Conservation (phyloP, 257 asterid genomes). For the Solanum raphanifolium region DNA sequence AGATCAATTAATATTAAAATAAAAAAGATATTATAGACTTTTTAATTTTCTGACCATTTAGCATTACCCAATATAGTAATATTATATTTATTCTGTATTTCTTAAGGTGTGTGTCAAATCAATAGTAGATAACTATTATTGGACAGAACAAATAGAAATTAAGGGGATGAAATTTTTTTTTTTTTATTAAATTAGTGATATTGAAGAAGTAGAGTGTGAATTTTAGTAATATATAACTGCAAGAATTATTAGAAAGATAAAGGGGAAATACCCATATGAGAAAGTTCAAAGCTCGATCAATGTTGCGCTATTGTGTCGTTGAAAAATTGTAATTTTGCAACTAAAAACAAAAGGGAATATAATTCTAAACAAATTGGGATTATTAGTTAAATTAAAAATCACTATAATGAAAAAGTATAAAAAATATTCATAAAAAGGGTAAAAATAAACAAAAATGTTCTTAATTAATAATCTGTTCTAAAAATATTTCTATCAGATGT, state of each 20-base stretch:
- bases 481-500: not conserved
- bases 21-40: too few species aligned
- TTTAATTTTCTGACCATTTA: too few species aligned
- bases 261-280: not conserved
- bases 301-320: not conserved
- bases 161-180: not conserved
- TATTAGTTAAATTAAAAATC: not conserved
- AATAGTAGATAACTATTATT: too few species aligned
- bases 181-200: not conserved
- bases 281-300: not conserved
- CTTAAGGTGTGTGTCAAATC: not conserved
- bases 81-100: too few species aligned
- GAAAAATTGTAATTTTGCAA: not conserved
- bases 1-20: too few species aligned
- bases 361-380: not conserved
- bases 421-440: too few species aligned
- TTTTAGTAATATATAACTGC: not conserved
- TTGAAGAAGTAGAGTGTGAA: not conserved
- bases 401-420: not conserved
- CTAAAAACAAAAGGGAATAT: not conserved
- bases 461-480: not conserved
- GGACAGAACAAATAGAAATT: not conserved
- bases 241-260: not conserved
- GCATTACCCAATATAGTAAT: too few species aligned
- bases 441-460: not conserved